phyloP scores from a whole-genome alignment of 208 protist species.

The Leptomonas pyrrhocoris region DNA sequence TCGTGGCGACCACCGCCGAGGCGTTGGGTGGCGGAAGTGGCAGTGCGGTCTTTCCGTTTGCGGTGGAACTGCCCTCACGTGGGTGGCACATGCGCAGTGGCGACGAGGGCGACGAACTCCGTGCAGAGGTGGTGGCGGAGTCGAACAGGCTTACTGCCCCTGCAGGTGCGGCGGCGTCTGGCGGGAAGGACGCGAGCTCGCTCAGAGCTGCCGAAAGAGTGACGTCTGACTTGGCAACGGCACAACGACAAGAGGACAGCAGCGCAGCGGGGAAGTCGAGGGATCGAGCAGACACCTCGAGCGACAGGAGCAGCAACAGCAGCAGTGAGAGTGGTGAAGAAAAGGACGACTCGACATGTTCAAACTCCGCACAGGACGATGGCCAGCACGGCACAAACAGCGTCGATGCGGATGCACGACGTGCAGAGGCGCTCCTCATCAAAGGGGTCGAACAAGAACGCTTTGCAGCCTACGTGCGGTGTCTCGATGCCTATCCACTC shows the following conservation, averaged over 20 bases:
- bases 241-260: not conserved
- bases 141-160: slow-evolving; percentile 3
- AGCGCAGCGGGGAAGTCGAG: no score
- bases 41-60: slow-evolving; percentile 60
- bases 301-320: no score
- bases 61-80: slow-evolving; percentile 77
- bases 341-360: not conserved
- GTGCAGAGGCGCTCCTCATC: slow-evolving; percentile 14
- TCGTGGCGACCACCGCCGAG: slow-evolving; percentile 25
- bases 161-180: not conserved
- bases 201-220: not conserved
- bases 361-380: not conserved
- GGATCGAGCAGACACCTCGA: no score
- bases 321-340: not conserved
- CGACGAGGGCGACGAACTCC: not conserved
- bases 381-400: not conserved
- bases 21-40: slow-evolving; percentile 28
- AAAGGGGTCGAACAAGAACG: slow-evolving; percentile 52
- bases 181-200: not conserved
- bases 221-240: not conserved
- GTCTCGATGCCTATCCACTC: slow-evolving; percentile 53
- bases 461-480: slow-evolving; percentile 52
- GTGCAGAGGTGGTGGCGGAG: slow-evolving; percentile 7
- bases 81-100: slow-evolving; percentile 43
- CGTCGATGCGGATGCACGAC: not conserved